These are phyloP conservation scores for Fusarium poae DNA, from an alignment of 2,329 filamentous ascomycete genomes.

Conservation along the genomic window DNA sequence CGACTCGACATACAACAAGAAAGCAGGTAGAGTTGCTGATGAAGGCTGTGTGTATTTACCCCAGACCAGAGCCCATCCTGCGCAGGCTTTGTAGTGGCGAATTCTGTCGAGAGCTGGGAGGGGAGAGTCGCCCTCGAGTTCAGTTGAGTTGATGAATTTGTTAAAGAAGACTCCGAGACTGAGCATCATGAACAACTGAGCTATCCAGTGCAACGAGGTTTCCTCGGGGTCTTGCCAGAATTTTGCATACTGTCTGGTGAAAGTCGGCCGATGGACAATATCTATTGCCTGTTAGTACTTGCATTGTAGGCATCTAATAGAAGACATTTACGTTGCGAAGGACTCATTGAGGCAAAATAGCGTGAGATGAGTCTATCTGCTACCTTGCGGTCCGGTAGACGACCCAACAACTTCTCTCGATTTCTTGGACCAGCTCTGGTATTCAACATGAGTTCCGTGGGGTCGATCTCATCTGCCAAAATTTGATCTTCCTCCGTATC, in stretches of 20 bases:
- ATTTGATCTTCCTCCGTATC: slow-evolving; percentile 53
- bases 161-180: slow-evolving; percentile 61
- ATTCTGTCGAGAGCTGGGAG: slow-evolving; percentile 60
- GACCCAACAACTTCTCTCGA: slow-evolving; percentile 61
- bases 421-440: slow-evolving; percentile 56
- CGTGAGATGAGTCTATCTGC: slow-evolving; percentile 65
- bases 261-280: slow-evolving; percentile 66
- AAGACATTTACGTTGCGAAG: slow-evolving; percentile 61
- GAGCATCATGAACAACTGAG: slow-evolving; percentile 64
- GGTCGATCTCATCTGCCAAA: slow-evolving; percentile 53
- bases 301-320: neutral
- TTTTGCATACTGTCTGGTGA: slow-evolving; percentile 62
- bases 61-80: slow-evolving; percentile 64
- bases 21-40: slow-evolving; percentile 62
- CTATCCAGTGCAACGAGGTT: slow-evolving; percentile 62
- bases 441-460: slow-evolving; percentile 60
- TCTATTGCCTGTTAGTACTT: slow-evolving; percentile 53
- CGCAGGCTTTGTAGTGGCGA: slow-evolving; percentile 62
- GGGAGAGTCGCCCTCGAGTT: slow-evolving; percentile 58
- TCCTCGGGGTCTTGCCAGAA: slow-evolving; percentile 62
- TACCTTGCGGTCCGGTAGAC: slow-evolving; percentile 61
- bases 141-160: slow-evolving; percentile 59
- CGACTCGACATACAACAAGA: slow-evolving; percentile 66
- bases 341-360: slow-evolving; percentile 67
- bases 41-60: slow-evolving; percentile 66